phyloP scores from a whole-genome alignment of 2,329 filamentous ascomycete genomes.

The Zasmidium angulare region DNA sequence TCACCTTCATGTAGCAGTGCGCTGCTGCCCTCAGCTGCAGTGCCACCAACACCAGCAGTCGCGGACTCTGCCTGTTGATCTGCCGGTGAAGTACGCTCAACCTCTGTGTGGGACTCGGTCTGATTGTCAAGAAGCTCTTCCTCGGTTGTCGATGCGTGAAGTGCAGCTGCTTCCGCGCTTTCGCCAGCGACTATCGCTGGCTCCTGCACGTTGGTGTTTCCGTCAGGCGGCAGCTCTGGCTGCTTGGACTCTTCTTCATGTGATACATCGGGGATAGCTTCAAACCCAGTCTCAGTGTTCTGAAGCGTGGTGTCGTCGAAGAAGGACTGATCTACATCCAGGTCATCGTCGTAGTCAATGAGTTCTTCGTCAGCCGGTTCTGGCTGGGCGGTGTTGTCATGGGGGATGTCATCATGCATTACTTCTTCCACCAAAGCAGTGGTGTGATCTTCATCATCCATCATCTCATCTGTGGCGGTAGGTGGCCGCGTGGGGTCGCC shows the following conservation, averaged over 20 bases:
- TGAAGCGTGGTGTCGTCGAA: constrained; percentile 3
- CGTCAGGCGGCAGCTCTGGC: constrained; percentile 12
- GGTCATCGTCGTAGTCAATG: constrained; percentile 38
- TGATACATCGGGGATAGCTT: constrained; percentile 7
- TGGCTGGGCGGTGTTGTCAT: constrained; percentile 10
- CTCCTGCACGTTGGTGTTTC: not conserved
- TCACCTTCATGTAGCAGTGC: not conserved
- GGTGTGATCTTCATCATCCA: constrained; percentile 30
- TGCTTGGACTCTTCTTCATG: constrained; percentile 21
- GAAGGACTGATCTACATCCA: not conserved
- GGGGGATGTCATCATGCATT: constrained; percentile 29
- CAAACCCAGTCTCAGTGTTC: constrained; percentile 8
- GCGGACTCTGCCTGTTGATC: not conserved
- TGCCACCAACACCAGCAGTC: not conserved
- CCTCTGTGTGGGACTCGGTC: not conserved
- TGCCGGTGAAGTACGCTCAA: not conserved
- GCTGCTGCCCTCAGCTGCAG: not conserved
- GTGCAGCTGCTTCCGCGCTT: not conserved
- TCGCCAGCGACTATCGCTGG: not conserved
- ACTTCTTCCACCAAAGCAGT: constrained; percentile 31
- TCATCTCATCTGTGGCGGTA: constrained; percentile 35
- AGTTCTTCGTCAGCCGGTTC: constrained; percentile 35
- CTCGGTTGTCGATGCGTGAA: not conserved
- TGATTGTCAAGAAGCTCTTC: not conserved
- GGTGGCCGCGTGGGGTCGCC: constrained; percentile 42